Evolutionary conservation across 2,329 filamentous ascomycete genomes (phyloP).

Genomic region (Lachnellula suecica): DNA sequence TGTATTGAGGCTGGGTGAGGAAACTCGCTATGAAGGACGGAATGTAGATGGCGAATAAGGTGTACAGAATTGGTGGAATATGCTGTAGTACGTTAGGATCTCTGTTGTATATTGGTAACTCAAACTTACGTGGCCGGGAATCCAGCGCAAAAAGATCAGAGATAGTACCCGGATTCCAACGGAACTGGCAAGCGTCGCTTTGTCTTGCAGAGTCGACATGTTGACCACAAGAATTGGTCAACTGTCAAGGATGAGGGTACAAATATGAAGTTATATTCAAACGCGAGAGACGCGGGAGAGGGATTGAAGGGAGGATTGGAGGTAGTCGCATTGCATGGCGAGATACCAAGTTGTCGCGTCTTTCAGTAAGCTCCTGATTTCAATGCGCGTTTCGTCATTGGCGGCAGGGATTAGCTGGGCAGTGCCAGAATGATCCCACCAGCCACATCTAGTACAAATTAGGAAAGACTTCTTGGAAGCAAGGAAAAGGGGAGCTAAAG

Average conservation of each 20-base stretch:
- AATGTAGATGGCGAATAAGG: conserved; percentile 65
- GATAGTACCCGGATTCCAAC: conserved; percentile 47
- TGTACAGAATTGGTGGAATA: conserved; percentile 49
- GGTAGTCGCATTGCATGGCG: too few species aligned
- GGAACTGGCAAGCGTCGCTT: conserved; percentile 39
- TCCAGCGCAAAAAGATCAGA: conserved; percentile 62
- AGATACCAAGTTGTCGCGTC: not conserved
- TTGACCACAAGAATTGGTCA: not conserved
- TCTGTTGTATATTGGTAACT: conserved; percentile 5
- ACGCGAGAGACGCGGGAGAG: not conserved
- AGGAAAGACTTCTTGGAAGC: not conserved
- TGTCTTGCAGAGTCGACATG: conserved; percentile 29
- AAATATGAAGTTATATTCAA: not conserved
- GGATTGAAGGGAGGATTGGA: not conserved
- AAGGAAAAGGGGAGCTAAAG: too few species aligned
- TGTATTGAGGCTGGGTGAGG: conserved; percentile 54
- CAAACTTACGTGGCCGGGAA: conserved; percentile 35
- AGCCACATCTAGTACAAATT: not conserved
- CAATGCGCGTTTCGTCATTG: conserved; percentile 2
- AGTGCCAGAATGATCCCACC: not conserved
- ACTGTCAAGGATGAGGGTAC: not conserved
- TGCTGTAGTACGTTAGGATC: conserved; percentile 16
- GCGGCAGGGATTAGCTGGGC: not conserved
- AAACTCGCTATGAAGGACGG: conserved; percentile 62
- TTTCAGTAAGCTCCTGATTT: not conserved